Evolutionary conservation across 495 filamentous ascomycete genomes (phyloP).

Genomic region (Penicillium lagena): DNA sequence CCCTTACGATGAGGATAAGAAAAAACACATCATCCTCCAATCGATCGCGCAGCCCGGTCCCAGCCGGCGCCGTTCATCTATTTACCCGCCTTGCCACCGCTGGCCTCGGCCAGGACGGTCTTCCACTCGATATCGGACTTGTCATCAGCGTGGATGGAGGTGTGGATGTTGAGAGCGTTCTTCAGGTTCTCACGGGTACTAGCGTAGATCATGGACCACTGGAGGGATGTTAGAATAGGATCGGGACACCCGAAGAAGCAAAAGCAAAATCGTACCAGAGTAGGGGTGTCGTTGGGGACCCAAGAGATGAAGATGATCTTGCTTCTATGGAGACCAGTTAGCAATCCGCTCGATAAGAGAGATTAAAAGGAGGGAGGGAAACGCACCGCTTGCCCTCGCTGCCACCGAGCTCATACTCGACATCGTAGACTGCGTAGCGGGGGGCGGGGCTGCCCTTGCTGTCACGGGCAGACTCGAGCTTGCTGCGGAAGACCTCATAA

Average conservation of each 20-base stretch:
- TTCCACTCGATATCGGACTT: conserved; percentile 83
- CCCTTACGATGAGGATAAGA: conserved; percentile 9
- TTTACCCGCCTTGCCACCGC: conserved; percentile 59
- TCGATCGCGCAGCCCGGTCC: conserved; percentile 30
- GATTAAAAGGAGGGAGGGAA: background rate
- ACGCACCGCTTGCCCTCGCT: conserved; percentile 78
- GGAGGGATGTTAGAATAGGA: conserved; percentile 15
- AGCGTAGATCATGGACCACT: conserved; percentile 87
- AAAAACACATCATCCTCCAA: background rate
- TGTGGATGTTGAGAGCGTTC: conserved; percentile 70
- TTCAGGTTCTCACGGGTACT: conserved; percentile 91
- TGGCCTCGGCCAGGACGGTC: conserved; percentile 68
- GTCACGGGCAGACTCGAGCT: conserved; percentile 63
- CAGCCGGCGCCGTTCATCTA: conserved; percentile 32
- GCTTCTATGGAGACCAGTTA: conserved; percentile 48
- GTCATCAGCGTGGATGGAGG: conserved; percentile 91
- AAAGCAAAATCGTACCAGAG: conserved; percentile 56
- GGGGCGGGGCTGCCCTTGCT: conserved; percentile 62
- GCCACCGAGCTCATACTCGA: conserved; percentile 71
- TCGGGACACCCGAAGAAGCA: background rate
- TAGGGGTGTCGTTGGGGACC: conserved; percentile 77
- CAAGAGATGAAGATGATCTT: conserved; percentile 96
- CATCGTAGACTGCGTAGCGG: conserved; percentile 90
- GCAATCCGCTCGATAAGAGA: background rate
- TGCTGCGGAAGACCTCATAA: conserved; percentile 74